Evolutionary conservation across 75 land plant genomes (phyloP).

Genomic region (Gnetum montanum): DNA sequence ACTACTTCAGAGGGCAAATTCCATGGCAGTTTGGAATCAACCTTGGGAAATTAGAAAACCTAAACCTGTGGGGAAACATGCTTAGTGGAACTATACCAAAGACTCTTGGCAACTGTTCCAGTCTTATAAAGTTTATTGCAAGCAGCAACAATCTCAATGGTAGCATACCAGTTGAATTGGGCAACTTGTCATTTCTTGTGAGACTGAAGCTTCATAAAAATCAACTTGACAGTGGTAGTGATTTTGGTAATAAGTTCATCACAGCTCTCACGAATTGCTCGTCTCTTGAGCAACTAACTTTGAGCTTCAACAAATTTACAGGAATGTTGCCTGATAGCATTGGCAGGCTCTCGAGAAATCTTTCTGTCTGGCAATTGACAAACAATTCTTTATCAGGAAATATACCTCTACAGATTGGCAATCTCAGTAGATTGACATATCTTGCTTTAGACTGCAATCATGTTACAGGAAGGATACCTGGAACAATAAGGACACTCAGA

Average conservation of each 20-base stretch:
- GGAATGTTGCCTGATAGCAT: constrained; percentile 5
- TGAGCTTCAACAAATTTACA: background rate
- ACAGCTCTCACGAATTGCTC: constrained; percentile 6
- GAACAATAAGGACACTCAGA: background rate
- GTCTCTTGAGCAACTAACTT: background rate
- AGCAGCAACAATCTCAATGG: constrained; percentile 12
- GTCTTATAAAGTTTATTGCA: constrained; percentile 2
- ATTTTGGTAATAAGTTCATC: background rate
- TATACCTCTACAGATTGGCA: constrained; percentile 8
- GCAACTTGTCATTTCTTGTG: constrained; percentile 6
- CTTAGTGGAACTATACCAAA: constrained; percentile 39
- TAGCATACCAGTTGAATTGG: constrained; percentile 8
- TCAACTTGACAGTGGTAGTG: background rate
- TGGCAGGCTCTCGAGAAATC: background rate
- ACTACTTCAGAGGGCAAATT: constrained; percentile 18
- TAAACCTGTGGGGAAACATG: constrained; percentile 22
- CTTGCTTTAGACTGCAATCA: constrained; percentile 11
- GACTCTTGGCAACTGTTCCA: constrained; percentile 13
- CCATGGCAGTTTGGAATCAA: too few relatives aligned
- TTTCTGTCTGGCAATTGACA: background rate
- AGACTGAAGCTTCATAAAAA: constrained; percentile 14
- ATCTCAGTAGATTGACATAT: constrained; percentile 8
- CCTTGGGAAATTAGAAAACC: constrained; percentile 17
- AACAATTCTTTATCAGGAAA: background rate
- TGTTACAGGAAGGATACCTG: constrained; percentile 14